Base-by-base conservation (phyloP, 2,329 filamentous ascomycete genomes). In the Botrytis galanthina region DNA sequence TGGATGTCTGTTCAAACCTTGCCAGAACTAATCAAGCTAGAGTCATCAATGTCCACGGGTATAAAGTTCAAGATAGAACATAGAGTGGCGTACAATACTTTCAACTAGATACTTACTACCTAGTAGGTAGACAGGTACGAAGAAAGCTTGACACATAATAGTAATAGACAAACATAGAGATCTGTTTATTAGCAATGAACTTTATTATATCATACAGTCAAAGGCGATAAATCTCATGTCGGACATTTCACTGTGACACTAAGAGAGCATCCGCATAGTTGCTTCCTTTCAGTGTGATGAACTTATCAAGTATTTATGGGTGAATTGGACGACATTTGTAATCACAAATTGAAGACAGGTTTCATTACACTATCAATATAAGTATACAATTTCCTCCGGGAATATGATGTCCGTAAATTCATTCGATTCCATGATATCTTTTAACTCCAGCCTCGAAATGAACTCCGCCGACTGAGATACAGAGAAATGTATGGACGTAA, bases 401-500 rank as follows among this genome's bases (percentile, higher is more conserved):
- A n/a, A 39, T 37, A 32, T 54, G n/a, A 51, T 51, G 26, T 51
- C 66, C 66, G 37, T 69, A 69, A 42, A 69, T 57, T 32, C 37
- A 59, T 32, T 57, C 48, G n/a, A 12, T 57, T 57, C 62, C 62
- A 44, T 67, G 37, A 71, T 66, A 66, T 44, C 48, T 59, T 42
- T 69, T 32, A 69, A 69, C 66, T 69, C 48, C 66, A 57, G 48
- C 37, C 48, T 37, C 16, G 35, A 68, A 54, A 57, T 42, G 48
- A 57, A n/a, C n/a, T 57, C 37, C 37, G 48, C 48, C n/a, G 18
- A 69, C 35, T 44, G 37, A 69, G 35, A 42, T 44, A 29, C 29
- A 42, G 44, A 18, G 32, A 61, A 66, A 73, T 63, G 26, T 35
- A 44, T 29, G 63, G 26, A 60, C 67, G 44, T 51, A 48, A 51